Conservation (phyloP, 192 early-diverging fungal genomes). For the Backusella parvicylindrica region DNA sequence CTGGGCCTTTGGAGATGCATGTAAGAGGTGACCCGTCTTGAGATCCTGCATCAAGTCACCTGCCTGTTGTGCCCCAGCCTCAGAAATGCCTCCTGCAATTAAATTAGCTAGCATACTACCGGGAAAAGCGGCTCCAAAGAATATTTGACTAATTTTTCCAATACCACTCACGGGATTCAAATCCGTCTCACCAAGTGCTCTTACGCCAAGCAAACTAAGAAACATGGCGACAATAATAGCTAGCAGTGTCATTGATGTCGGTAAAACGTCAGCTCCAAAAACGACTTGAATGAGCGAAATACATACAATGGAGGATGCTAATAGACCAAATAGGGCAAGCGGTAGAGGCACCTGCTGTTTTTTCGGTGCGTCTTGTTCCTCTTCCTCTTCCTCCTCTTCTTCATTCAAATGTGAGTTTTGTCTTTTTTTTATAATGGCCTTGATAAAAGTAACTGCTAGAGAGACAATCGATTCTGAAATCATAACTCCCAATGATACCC, state of each 20-base stretch:
- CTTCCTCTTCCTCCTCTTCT: slow-evolving; percentile 13
- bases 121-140: slow-evolving; percentile 75
- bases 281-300: slow-evolving; percentile 57
- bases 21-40: slow-evolving; percentile 82
- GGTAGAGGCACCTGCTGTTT: slow-evolving; percentile 59
- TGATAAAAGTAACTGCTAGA: slow-evolving; percentile 44
- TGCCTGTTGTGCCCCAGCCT: slow-evolving; percentile 65
- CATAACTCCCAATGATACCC: slow-evolving; percentile 79
- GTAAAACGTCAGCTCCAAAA: slow-evolving; percentile 59
- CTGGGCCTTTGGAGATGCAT: slow-evolving; percentile 79
- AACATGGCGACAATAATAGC: slow-evolving; percentile 71
- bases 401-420: not conserved
- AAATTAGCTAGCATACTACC: slow-evolving; percentile 71
- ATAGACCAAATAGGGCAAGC: slow-evolving; percentile 63
- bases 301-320: slow-evolving; percentile 57
- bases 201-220: slow-evolving; percentile 74
- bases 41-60: slow-evolving; percentile 67
- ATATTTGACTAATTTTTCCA: slow-evolving; percentile 81
- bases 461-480: slow-evolving; percentile 70
- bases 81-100: slow-evolving; percentile 76
- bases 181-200: slow-evolving; percentile 82
- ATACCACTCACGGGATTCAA: slow-evolving; percentile 81
- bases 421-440: slow-evolving; percentile 35
- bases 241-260: slow-evolving; percentile 61
- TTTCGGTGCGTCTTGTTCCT: slow-evolving; percentile 42